These are phyloP conservation scores for Bertia moriformis DNA, from an alignment of 2,329 filamentous ascomycete species.

Conservation along the genomic window DNA sequence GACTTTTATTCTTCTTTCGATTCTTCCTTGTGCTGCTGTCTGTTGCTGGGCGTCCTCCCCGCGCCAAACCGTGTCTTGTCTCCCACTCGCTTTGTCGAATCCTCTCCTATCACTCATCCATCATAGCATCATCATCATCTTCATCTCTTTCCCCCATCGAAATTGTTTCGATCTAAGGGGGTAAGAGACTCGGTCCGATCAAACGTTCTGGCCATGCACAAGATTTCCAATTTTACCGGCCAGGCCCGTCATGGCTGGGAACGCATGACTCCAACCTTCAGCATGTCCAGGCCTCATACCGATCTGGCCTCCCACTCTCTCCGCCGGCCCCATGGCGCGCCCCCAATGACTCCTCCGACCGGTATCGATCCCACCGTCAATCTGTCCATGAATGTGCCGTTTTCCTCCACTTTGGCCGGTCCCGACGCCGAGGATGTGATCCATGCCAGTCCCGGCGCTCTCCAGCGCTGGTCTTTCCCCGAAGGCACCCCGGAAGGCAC, in stretches of 20 bases:
- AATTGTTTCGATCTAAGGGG: neutral
- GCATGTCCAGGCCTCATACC: constrained; percentile 32
- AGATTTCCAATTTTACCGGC: constrained; percentile 9
- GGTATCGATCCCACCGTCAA: constrained; percentile 68
- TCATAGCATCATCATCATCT: neutral
- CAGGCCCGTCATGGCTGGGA: constrained; percentile 1
- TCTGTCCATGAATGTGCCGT: constrained; percentile 93
- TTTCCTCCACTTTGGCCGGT: constrained; percentile 79
- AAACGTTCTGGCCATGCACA: constrained; percentile 2
- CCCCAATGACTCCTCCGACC: constrained; percentile 51
- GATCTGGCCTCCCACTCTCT: constrained; percentile 42
- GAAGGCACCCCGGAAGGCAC: constrained; percentile 73
- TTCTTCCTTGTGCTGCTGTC: too few relatives aligned
- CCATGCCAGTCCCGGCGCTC: constrained; percentile 75
- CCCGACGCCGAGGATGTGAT: constrained; percentile 90
- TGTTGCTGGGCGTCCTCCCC: too few relatives aligned
- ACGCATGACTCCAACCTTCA: constrained; percentile 8
- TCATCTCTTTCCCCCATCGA: neutral
- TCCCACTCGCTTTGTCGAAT: too few relatives aligned
- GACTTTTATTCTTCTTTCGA: too few relatives aligned
- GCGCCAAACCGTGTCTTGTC: too few relatives aligned
- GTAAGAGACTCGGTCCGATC: neutral
- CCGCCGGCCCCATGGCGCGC: constrained; percentile 30
- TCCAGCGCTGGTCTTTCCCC: constrained; percentile 85
- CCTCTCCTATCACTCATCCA: too few relatives aligned